Conservation (phyloP, 257 asterid genomes). For the Gentiana straminea region DNA sequence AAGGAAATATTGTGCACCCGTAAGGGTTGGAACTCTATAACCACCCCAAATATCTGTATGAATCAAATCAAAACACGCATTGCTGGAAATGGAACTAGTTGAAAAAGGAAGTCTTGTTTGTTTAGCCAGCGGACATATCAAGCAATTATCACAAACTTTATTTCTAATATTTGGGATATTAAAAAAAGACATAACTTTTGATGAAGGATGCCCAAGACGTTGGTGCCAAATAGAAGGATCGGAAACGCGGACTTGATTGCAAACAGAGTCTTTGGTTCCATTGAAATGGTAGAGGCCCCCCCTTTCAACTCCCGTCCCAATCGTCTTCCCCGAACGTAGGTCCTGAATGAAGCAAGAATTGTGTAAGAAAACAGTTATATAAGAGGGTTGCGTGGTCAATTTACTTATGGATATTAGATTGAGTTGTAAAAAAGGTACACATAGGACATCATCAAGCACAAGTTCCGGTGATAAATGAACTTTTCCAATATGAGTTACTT, state of each 20-base stretch:
- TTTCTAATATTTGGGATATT: not conserved
- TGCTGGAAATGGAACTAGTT: not conserved
- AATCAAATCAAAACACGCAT: not conserved
- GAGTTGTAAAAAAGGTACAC: constrained; percentile 5
- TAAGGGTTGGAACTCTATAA: not conserved
- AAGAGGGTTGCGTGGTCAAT: not conserved
- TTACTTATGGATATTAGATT: constrained; percentile 5
- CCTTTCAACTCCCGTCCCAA: constrained; percentile 6
- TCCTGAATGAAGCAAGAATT: constrained; percentile 8
- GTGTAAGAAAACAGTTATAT: not conserved
- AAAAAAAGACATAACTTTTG: constrained; percentile 1
- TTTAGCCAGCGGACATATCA: not conserved
- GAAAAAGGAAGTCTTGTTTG: not conserved
- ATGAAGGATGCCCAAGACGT: constrained; percentile 4
- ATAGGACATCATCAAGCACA: constrained; percentile 5
- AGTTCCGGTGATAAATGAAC: constrained; percentile 1
- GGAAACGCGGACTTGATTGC: not conserved
- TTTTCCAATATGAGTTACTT: constrained; percentile 3
- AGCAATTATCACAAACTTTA: constrained; percentile 4
- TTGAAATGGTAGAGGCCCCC: constrained; percentile 10
- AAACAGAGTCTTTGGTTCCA: not conserved
- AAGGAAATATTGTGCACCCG: not conserved
- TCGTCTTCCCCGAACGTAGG: constrained; percentile 13
- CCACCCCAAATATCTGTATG: not conserved
- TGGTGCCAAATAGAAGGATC: not conserved